A percentile compares a stretch with the other conserved stretches of the same genome.
Evolutionary conservation across 768 basidiomycete genomes (phyloP).

Genomic region (Russula sp.): DNA sequence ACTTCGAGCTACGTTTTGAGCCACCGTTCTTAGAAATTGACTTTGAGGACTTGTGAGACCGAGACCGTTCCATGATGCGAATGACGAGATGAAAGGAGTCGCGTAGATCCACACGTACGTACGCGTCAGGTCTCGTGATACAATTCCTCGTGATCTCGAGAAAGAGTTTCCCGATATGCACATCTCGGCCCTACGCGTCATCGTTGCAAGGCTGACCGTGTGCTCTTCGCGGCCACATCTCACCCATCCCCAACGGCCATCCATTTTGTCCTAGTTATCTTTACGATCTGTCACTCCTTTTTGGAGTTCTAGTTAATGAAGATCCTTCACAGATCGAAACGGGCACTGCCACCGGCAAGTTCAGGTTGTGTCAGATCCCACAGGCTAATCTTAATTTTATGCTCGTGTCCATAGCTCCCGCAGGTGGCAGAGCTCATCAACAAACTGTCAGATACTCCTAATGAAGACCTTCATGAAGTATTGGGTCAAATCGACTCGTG

Average conservation of each 20-base stretch:
- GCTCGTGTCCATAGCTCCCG: slow-evolving; percentile 53
- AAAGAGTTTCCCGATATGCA: slow-evolving; percentile 20
- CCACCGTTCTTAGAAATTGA: neutral
- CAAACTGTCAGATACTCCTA: slow-evolving; percentile 60
- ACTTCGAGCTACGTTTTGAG: neutral
- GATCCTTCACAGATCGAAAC: slow-evolving; percentile 84
- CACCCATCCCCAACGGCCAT: slow-evolving; percentile 14
- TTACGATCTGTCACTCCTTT: slow-evolving; percentile 32
- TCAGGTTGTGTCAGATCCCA: slow-evolving; percentile 22
- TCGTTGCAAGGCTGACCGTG: neutral
- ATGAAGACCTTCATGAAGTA: slow-evolving; percentile 66
- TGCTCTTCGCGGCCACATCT: slow-evolving; percentile 17
- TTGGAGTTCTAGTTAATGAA: slow-evolving; percentile 70
- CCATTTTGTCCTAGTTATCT: neutral
- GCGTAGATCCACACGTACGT: neutral
- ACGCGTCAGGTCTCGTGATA: slow-evolving; percentile 10
- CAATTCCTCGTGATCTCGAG: slow-evolving; percentile 15
- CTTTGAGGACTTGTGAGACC: neutral
- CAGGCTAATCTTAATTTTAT: slow-evolving; percentile 28
- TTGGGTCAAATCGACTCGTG: slow-evolving; percentile 73
- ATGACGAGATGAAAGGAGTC: neutral
- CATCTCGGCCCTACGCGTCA: slow-evolving; percentile 24
- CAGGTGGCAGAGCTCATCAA: slow-evolving; percentile 79
- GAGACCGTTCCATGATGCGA: slow-evolving; percentile 3
- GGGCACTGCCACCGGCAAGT: slow-evolving; percentile 72